Base-by-base conservation (phyloP, 768 basidiomycete species). In the Boletus rubroflammeus region DNA sequence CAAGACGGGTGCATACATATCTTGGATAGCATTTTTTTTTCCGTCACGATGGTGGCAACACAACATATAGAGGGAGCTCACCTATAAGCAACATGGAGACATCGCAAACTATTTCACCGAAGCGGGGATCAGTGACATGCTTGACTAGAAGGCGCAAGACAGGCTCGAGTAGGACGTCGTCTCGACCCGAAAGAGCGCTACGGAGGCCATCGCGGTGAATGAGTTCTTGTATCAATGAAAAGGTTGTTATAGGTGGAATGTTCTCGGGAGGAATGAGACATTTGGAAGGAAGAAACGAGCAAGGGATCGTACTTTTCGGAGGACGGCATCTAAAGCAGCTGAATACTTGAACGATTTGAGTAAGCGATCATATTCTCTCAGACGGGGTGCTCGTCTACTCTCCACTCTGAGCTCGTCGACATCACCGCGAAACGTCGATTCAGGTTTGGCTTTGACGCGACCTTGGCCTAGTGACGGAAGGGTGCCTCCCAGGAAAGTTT, bases 331-430 rank as follows among this genome's bases (percentile, higher is more conserved):
- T 51, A 99, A 73, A 5, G 97, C 97, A 34, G 93, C 93, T 8
- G 88, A 88, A 71, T 99, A 98, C 65, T 90, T 91, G 79, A 98
- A 99, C 36, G 75, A 78, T 71, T 98, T 98, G 46, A 99, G 76
- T 48, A 92, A 75, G 62, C 82, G 82, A 69, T 99, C 97, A 71
- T 97, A 97, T 51, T 92, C 88, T 69, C 81, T 87, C 44, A 98
- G 73, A 56, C 82, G 80, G 67, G 80, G 85, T 67, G 73, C 81
- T 54, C 86, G 79, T 67, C 81, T 81, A 52, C 78, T 83, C 72
- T 93, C 88, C 15, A 96, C 80, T 59, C 82, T 82, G 51, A 90
- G 78, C 67, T 98, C 95, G 53, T 90, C 80, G 3, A 77, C 75
- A 62, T 90, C 88, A 10, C 81, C 82, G 3, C 76, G 62, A 21